Percentiles rank a stretch among this genome's conserved stretches.
phyloP scores from a whole-genome alignment of 352 stramenopile species.

The Phytophthora sp. region DNA sequence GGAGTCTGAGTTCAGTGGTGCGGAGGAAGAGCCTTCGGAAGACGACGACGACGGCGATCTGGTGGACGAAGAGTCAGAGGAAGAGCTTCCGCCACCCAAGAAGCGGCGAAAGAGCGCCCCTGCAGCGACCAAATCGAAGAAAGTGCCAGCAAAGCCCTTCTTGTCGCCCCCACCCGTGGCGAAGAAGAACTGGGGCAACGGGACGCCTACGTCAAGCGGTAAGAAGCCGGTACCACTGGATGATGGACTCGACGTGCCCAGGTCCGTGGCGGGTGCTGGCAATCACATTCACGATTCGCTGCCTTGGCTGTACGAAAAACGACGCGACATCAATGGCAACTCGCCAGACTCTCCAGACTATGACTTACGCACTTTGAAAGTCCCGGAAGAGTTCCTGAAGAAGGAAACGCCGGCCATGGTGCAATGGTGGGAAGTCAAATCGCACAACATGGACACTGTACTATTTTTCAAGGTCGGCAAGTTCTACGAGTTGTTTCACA shows the following conservation, averaged over 20 bases:
- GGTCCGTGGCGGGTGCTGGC: slow-evolving; percentile 57
- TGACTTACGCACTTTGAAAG: slow-evolving; percentile 92
- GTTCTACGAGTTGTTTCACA: slow-evolving; percentile 98
- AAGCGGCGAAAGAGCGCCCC: slow-evolving; percentile 55
- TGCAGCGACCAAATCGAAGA: slow-evolving; percentile 34
- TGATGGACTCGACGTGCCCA: slow-evolving; percentile 31
- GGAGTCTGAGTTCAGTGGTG: slow-evolving; percentile 67
- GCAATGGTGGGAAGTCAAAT: slow-evolving; percentile 99
- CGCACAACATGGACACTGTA: slow-evolving; percentile 97
- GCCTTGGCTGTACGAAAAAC: slow-evolving; percentile 87
- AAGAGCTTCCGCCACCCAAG: slow-evolving; percentile 40
- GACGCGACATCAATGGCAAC: slow-evolving; percentile 90
- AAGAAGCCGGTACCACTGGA: slow-evolving; percentile 40
- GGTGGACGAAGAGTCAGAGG: slow-evolving; percentile 51
- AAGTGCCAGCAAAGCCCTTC: slow-evolving; percentile 41
- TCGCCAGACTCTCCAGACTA: slow-evolving; percentile 87
- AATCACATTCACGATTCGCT: slow-evolving; percentile 93
- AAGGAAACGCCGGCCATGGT: slow-evolving; percentile 95
- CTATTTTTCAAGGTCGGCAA: slow-evolving; percentile 99
- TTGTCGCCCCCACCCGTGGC: slow-evolving; percentile 41
- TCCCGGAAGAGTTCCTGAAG: slow-evolving; percentile 88
- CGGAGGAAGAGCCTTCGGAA: slow-evolving; percentile 51
- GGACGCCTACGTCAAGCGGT: slow-evolving; percentile 18
- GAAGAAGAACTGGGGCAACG: slow-evolving; percentile 35
- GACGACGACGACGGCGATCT: slow-evolving; percentile 52